phyloP scores from a whole-genome alignment of 1,139 yeast species.

The Lodderomyces oxycetoniae region DNA sequence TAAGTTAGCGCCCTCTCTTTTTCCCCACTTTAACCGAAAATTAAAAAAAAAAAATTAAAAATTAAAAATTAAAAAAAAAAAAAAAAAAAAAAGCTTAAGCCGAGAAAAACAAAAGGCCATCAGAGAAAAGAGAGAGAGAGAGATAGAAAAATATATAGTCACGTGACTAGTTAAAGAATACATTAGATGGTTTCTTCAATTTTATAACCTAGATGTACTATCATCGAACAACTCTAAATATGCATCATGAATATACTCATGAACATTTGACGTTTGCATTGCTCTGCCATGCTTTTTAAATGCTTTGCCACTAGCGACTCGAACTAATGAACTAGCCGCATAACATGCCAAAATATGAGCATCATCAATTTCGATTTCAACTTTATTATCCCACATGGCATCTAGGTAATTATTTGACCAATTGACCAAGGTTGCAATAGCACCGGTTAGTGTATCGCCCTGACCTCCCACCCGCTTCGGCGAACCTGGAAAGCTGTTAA shows the following conservation, averaged over 20 bases:
- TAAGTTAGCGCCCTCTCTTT: too few relatives aligned
- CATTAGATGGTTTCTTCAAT: too few relatives aligned
- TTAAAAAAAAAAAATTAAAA: too few relatives aligned
- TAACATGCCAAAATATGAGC: conserved; percentile 53
- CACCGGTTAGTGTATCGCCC: conserved; percentile 45
- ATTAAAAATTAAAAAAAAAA: too few relatives aligned
- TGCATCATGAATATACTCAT: conserved; percentile 61
- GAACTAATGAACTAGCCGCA: conserved; percentile 68
- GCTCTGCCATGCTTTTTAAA: conserved; percentile 64
- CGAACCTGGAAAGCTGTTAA: conserved; percentile 54
- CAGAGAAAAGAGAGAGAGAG: too few relatives aligned
- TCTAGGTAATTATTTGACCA: conserved; percentile 53
- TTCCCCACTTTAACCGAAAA: too few relatives aligned
- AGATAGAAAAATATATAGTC: neutral
- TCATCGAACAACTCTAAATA: conserved; percentile 47
- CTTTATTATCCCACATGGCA: conserved; percentile 48
- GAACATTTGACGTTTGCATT: conserved; percentile 81
- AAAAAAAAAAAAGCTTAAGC: too few relatives aligned
- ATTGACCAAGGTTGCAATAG: conserved; percentile 37
- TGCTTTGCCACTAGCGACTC: conserved; percentile 64
- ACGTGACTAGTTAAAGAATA: too few relatives aligned
- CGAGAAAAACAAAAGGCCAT: too few relatives aligned
- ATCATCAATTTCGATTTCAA: conserved; percentile 58
- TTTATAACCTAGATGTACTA: conserved; percentile 7
- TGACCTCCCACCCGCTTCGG: conserved; percentile 44